Evolutionary conservation across 352 stramenopile species (phyloP).

Genomic region (Globisporangium heterothallicum): DNA sequence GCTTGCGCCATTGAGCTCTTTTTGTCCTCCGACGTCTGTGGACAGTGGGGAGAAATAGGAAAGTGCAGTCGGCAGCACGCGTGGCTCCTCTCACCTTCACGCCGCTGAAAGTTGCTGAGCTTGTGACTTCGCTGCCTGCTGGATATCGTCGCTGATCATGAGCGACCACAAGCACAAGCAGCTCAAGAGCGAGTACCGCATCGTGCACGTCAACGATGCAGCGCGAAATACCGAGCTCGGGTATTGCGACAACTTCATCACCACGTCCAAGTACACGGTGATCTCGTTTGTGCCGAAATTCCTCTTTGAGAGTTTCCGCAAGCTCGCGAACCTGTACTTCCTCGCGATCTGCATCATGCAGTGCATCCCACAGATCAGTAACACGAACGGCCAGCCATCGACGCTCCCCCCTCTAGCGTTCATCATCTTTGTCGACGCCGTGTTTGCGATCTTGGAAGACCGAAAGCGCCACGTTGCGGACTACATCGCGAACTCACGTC

Average conservation of each 20-base stretch:
- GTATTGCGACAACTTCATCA: constrained; percentile 87
- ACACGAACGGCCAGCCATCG: constrained; percentile 83
- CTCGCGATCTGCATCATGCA: constrained; percentile 86
- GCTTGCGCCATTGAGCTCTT: too few relatives aligned
- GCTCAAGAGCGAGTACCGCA: constrained; percentile 30
- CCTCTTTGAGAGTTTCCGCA: constrained; percentile 87
- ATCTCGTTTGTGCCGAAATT: constrained; percentile 89
- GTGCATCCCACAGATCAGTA: constrained; percentile 87
- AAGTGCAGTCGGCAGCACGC: too few relatives aligned
- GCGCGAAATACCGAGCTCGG: constrained; percentile 44
- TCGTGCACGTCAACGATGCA: constrained; percentile 59
- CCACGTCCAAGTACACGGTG: constrained; percentile 90
- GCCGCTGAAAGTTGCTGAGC: too few relatives aligned
- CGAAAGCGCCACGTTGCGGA: constrained; percentile 82
- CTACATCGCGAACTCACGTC: constrained; percentile 69
- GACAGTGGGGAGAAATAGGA: too few relatives aligned
- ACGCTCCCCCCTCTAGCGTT: constrained; percentile 87
- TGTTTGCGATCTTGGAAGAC: constrained; percentile 89
- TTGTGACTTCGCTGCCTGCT: too few relatives aligned
- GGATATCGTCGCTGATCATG: background rate
- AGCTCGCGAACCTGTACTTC: constrained; percentile 93
- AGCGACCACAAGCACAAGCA: background rate
- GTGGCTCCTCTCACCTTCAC: too few relatives aligned
- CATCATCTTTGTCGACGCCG: constrained; percentile 86
- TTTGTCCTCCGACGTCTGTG: too few relatives aligned